These are phyloP conservation scores for Tolypocladium ovalisporum DNA, from an alignment of 2,329 filamentous ascomycete species.

Conservation along the genomic window DNA sequence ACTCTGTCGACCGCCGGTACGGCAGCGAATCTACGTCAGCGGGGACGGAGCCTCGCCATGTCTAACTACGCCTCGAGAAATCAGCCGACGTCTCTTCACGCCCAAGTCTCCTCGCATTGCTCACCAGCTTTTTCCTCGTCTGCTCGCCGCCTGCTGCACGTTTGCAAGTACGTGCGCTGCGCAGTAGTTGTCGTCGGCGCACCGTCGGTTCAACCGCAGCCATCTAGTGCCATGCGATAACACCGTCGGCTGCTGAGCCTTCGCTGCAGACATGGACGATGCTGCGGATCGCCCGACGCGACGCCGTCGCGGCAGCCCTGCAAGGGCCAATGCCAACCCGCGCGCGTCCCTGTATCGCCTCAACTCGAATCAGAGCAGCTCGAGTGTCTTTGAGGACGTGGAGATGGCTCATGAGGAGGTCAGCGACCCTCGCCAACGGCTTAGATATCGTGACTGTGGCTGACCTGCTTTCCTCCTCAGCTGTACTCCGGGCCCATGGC, in stretches of 20 bases:
- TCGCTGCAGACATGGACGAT: constrained; percentile 4
- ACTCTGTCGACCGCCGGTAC: background rate
- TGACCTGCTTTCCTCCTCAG: constrained; percentile 18
- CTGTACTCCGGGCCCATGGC: constrained; percentile 87
- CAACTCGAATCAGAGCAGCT: constrained; percentile 59
- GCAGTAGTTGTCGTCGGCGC: background rate
- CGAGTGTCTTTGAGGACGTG: constrained; percentile 86
- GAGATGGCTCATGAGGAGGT: constrained; percentile 98
- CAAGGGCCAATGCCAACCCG: background rate
- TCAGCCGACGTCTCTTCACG: background rate
- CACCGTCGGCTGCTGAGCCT: background rate
- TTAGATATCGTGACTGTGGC: background rate
- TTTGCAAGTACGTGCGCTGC: background rate
- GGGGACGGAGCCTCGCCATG: background rate
- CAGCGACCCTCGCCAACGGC: constrained; percentile 1
- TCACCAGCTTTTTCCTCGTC: background rate
- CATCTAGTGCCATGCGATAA: background rate
- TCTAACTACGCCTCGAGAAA: background rate
- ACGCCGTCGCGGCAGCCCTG: background rate
- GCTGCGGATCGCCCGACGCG: background rate
- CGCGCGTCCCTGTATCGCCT: constrained; percentile 40
- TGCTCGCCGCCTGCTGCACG: background rate
- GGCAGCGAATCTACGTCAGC: background rate
- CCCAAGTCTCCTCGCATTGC: background rate
- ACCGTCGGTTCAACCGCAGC: background rate